phyloP scores from a whole-genome alignment of 2,329 filamentous ascomycete genomes.

The Xylaria sp. region DNA sequence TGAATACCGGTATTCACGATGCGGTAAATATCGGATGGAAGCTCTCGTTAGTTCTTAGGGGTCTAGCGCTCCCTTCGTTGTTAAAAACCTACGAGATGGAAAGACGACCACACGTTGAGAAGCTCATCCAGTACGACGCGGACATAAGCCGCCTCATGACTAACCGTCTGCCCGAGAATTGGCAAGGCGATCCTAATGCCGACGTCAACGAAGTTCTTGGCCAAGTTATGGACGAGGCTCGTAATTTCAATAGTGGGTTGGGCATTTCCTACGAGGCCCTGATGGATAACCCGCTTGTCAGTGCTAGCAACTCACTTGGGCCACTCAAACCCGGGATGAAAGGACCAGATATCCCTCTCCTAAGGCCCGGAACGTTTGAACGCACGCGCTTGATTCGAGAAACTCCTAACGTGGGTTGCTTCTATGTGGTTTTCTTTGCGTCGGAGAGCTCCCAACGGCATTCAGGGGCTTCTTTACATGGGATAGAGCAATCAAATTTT shows the following conservation, averaged over 20 bases:
- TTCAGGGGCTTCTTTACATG: conserved; percentile 17
- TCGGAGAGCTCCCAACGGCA: conserved; percentile 17
- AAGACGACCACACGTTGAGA: conserved; percentile 57
- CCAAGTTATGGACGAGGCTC: conserved; percentile 60
- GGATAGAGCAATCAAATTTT: conserved; percentile 19
- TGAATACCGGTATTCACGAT: conserved; percentile 65
- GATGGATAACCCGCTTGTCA: conserved; percentile 38
- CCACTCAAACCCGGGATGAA: conserved; percentile 54
- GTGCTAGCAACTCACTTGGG: conserved; percentile 8
- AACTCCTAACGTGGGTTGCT: conserved; percentile 56
- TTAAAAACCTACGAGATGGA: conserved; percentile 61
- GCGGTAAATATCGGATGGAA: conserved; percentile 64
- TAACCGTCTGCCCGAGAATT: conserved; percentile 53
- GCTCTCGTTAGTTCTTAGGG: conserved; percentile 55
- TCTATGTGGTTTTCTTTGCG: conserved; percentile 56
- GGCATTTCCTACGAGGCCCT: conserved; percentile 68
- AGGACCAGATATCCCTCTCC: conserved; percentile 58
- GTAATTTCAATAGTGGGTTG: conserved; percentile 51
- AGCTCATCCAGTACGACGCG: conserved; percentile 56
- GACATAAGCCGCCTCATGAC: conserved; percentile 54
- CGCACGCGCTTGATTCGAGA: conserved; percentile 56
- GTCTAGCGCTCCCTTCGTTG: conserved; percentile 47
- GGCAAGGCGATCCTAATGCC: conserved; percentile 54
- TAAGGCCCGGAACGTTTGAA: conserved; percentile 59
- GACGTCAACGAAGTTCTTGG: conserved; percentile 62